These are phyloP conservation scores for Dictyostelium citrinum DNA, from an alignment of 78 protist species.

Conservation along the genomic window DNA sequence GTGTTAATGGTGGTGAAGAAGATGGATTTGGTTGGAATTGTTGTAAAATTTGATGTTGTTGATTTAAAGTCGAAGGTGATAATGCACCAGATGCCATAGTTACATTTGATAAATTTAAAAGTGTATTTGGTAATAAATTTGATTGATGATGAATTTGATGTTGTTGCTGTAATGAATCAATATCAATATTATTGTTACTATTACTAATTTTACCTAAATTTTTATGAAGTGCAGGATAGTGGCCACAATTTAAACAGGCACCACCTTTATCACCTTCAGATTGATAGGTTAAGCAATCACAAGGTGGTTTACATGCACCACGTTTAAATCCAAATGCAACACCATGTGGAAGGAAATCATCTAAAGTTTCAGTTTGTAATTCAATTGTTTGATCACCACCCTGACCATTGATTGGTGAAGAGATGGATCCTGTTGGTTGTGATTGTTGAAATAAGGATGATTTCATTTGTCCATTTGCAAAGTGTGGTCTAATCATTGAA, in stretches of 20 bases:
- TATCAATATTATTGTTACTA: not conserved
- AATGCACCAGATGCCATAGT: not conserved
- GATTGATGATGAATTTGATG: not conserved
- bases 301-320: conserved; percentile 63
- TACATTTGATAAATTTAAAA: not conserved
- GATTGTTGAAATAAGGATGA: not conserved
- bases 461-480: not conserved
- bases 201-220: conserved; percentile 35
- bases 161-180: not conserved
- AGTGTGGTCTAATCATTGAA: conserved; percentile 72
- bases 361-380: conserved; percentile 5
- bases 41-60: not conserved
- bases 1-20: not conserved
- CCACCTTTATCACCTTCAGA: conserved; percentile 66
- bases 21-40: not conserved
- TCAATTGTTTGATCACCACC: not conserved
- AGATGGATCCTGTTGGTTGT: not conserved
- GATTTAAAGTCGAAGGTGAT: not conserved
- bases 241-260: conserved; percentile 67
- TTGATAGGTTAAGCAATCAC: conserved; percentile 56
- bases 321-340: conserved; percentile 69
- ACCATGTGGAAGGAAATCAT: conserved; percentile 47
- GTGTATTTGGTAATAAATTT: not conserved
- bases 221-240: conserved; percentile 65
- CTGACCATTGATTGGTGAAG: not conserved